Percentiles rank a stretch among this genome's conserved stretches.
Evolutionary conservation across 257 asterid species (phyloP).

Genomic region (Eucommia ulmoides): DNA sequence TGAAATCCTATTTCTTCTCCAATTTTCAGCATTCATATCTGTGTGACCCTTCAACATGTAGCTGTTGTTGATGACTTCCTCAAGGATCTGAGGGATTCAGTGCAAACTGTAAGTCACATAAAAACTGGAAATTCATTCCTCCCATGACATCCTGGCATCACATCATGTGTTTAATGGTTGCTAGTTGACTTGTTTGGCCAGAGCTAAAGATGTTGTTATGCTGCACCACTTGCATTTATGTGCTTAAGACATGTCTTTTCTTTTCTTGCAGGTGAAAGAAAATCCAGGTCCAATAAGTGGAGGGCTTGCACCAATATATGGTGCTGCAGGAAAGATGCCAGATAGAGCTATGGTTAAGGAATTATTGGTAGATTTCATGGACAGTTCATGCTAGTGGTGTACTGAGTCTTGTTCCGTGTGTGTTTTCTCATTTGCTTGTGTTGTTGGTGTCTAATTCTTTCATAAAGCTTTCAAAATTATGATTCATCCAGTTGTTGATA

Average conservation of each 20-base stretch:
- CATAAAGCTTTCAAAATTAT: too few species aligned
- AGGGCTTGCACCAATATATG: slow-evolving; percentile 96
- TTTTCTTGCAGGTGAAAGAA: slow-evolving; percentile 57
- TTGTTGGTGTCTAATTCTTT: too few species aligned
- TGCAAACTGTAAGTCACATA: slow-evolving; percentile 64
- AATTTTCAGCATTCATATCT: slow-evolving; percentile 78
- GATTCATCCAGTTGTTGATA: too few species aligned
- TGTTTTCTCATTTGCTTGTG: too few species aligned
- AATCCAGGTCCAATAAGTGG: slow-evolving; percentile 89
- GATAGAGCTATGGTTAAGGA: slow-evolving; percentile 89
- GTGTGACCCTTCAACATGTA: slow-evolving; percentile 93
- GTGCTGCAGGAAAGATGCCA: slow-evolving; percentile 98
- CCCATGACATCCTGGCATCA: too few species aligned
- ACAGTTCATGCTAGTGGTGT: slow-evolving; percentile 46
- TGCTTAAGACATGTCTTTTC: slow-evolving; percentile 2
- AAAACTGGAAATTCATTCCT: too few species aligned
- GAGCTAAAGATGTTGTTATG: too few species aligned
- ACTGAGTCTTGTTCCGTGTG: too few species aligned
- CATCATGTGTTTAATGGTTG: too few species aligned
- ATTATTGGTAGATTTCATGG: slow-evolving; percentile 90
- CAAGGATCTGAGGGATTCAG: slow-evolving; percentile 63
- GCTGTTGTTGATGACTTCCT: slow-evolving; percentile 54
- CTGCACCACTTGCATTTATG: too few species aligned
- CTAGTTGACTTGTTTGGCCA: too few species aligned
- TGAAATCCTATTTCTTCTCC: slow-evolving; percentile 4